Evolutionary conservation across 768 basidiomycete genomes (phyloP), one percentile per base, ranked within the genome.

Genomic region (Mrakia gelida): DNA sequence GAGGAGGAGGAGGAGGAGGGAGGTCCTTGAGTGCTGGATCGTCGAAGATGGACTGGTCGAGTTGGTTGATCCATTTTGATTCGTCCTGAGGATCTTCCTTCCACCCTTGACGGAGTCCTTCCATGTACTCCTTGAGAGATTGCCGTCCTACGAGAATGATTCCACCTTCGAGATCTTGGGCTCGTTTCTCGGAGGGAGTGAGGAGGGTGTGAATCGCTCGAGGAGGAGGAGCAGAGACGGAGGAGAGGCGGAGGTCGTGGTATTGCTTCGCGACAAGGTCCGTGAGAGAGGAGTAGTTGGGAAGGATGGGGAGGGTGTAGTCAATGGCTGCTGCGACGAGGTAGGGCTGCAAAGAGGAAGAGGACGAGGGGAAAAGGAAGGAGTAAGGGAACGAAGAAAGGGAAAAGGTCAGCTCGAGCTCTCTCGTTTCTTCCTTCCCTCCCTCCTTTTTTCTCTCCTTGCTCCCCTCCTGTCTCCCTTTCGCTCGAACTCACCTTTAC

Each of bases 311-410:
- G 84, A 95, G 88, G 54, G 92, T 90, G 84, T 92, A 99, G 87
- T 99, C 97, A 52, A 98, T 86, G 0, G 94, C 97, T 2, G 95
- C 94, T 8, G 96, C 95, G 52, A 95, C 92, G 8, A 99, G 87
- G 76, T 96, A 89, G 13, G 97, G 97, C 97, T 99, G 82, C 21
- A 77, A 23, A 23, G 32, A 52, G 49, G 11, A 41, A 28, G 68
- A 43, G 71, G 67, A 62, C 77, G 30, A 71, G 80, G 82, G 80
- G 74, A 81, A 76, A 77, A 43, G 56, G 1, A 71, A 16, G 45
- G 76, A n/a, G n/a, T n/a, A n/a, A n/a, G n/a, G n/a, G n/a, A n/a
- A n/a, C n/a, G n/a, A n/a, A 75, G 59, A 75, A 74, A 75, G 68
- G 63, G 32, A 34, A 23, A 23, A 65, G 34, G 63, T 65, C 30